Conservation (phyloP, 2,329 filamentous ascomycete species). For the Colletotrichum sp. region DNA sequence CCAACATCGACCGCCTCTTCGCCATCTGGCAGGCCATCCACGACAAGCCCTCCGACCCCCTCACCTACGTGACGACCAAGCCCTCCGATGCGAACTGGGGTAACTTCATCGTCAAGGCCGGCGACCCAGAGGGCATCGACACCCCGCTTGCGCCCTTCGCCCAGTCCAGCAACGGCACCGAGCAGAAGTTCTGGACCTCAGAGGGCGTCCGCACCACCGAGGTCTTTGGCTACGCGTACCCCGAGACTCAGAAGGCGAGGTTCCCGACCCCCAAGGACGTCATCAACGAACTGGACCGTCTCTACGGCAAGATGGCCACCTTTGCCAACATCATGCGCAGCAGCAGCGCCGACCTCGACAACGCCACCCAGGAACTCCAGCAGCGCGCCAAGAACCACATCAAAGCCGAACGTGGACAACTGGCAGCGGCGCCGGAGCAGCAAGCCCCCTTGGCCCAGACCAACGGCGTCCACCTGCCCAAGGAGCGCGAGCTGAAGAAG, state of each 20-base stretch:
- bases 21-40: conserved; percentile 18
- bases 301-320: conserved; percentile 12
- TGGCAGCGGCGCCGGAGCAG: too few relatives aligned
- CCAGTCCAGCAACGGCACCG: neutral
- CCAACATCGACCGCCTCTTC: conserved; percentile 16
- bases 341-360: neutral
- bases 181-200: conserved; percentile 30
- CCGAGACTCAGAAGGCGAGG: conserved; percentile 29
- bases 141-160: conserved; percentile 31
- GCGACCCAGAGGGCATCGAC: conserved; percentile 24
- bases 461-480: neutral
- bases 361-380: neutral
- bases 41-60: conserved; percentile 1
- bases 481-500: neutral
- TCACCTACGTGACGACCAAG: conserved; percentile 10
- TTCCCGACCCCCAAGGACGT: conserved; percentile 22
- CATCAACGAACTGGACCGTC: conserved; percentile 16
- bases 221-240: conserved; percentile 32
- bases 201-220: conserved; percentile 27
- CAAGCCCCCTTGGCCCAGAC: neutral
- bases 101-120: conserved; percentile 33
- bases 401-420: neutral
- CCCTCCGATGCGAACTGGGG: conserved; percentile 12
- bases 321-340: conserved; percentile 12
- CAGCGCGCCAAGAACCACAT: conserved; percentile 4